These are phyloP conservation scores for Tuber calosporum DNA, from an alignment of 495 filamentous ascomycete species.

Conservation along the genomic window DNA sequence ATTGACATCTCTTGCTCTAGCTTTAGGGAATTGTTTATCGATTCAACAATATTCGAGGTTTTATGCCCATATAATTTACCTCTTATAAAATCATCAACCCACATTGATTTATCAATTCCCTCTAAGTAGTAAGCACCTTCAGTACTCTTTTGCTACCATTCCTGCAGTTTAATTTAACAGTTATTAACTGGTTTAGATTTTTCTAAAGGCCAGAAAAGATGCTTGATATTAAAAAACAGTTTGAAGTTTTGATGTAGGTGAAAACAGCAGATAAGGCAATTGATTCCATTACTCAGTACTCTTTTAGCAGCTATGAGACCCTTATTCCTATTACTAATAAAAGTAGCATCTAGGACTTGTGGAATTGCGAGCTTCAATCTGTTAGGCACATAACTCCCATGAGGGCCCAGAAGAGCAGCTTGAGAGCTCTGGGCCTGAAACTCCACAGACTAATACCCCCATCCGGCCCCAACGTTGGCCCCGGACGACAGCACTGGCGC, in stretches of 20 bases:
- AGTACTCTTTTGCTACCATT: not conserved
- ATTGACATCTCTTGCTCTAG: not conserved
- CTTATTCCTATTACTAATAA: slow-evolving; percentile 10
- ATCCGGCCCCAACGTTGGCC: too few species aligned
- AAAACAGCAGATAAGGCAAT: not conserved
- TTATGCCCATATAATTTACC: slow-evolving; percentile 6
- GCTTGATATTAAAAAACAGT: not conserved
- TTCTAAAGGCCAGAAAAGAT: slow-evolving; percentile 10
- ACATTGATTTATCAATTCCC: slow-evolving; percentile 4
- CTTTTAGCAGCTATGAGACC: slow-evolving; percentile 7
- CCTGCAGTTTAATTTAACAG: not conserved
- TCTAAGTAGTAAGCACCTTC: not conserved
- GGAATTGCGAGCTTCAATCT: not conserved
- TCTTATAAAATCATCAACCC: slow-evolving; percentile 2
- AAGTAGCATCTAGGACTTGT: not conserved
- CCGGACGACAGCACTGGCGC: too few species aligned
- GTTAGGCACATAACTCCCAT: too few species aligned
- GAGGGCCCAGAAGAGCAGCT: too few species aligned
- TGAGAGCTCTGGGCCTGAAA: too few species aligned
- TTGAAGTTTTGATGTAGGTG: slow-evolving; percentile 8
- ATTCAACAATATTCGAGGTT: slow-evolving; percentile 13
- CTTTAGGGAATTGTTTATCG: not conserved
- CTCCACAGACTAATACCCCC: too few species aligned
- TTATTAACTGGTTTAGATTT: not conserved
- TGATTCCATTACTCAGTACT: not conserved